phyloP scores from a whole-genome alignment of 208 protist species.

The Angomonas ambiguus region DNA sequence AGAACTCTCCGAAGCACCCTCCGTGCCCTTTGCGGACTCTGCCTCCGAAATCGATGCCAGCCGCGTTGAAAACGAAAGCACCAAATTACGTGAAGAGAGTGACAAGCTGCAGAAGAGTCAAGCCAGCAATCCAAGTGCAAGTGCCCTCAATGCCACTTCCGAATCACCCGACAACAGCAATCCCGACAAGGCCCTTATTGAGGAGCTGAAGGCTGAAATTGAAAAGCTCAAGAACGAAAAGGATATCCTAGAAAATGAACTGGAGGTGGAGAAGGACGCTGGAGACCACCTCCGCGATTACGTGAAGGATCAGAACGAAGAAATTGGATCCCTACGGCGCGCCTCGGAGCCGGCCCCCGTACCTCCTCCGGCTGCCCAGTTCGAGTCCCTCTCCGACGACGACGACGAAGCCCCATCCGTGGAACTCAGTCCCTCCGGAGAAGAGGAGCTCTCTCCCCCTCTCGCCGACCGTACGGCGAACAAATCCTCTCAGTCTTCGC shows the following conservation, averaged over 20 bases:
- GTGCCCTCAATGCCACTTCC: not conserved
- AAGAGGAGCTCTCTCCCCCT: constrained; percentile 8
- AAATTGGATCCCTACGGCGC: not conserved
- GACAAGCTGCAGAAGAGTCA: constrained; percentile 9
- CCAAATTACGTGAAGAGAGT: constrained; percentile 22
- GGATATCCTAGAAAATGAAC: not conserved
- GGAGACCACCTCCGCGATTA: constrained; percentile 1
- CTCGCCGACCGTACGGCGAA: constrained; percentile 2
- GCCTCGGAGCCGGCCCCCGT: not conserved
- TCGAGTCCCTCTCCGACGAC: constrained; percentile 4
- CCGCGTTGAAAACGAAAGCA: constrained; percentile 19
- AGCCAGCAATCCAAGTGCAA: not conserved
- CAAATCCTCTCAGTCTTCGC: not conserved
- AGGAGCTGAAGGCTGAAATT: constrained; percentile 13
- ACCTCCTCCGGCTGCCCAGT: not conserved
- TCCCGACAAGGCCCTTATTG: not conserved
- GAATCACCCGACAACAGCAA: not conserved
- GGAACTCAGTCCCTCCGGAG: constrained; percentile 12
- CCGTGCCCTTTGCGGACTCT: not conserved
- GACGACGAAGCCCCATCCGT: constrained; percentile 12
- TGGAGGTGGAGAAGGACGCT: constrained; percentile 5
- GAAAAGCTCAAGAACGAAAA: constrained; percentile 14
- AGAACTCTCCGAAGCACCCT: not conserved
- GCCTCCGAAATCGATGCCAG: constrained; percentile 2
- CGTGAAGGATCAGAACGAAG: not conserved